A percentile compares a stretch with the other conserved stretches of the same genome.
phyloP scores from a whole-genome alignment of 1,284 basidiomycete genomes.

The Cerioporus squamosus region DNA sequence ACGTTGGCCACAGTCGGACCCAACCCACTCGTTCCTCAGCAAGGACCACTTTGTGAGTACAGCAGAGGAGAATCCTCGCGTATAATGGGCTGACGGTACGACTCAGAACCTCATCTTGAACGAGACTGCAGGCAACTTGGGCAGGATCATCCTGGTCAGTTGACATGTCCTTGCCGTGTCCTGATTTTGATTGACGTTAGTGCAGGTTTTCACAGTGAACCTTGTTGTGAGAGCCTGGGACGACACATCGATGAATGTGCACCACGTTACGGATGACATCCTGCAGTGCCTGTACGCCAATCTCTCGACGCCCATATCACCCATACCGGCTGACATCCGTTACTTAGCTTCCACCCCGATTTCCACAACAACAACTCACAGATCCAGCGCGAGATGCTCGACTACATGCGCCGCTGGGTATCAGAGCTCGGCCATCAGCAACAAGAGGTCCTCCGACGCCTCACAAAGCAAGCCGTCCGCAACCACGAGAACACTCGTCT shows the following conservation, averaged over 20 bases:
- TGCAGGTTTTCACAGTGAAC: conserved; percentile 60
- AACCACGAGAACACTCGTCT: conserved; percentile 76
- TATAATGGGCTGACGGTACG: neutral
- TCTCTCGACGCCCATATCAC: neutral
- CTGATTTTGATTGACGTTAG: neutral
- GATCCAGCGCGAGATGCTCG: conserved; percentile 82
- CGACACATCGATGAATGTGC: conserved; percentile 63
- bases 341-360: conserved; percentile 80
- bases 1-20: conserved; percentile 63
- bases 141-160: conserved; percentile 68
- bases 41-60: conserved; percentile 78
- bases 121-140: conserved; percentile 80
- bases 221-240: conserved; percentile 87
- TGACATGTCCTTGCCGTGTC: neutral
- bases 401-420: conserved; percentile 66
- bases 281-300: conserved; percentile 70
- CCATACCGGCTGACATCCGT: neutral
- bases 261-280: conserved; percentile 68
- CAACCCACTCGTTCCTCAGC: conserved; percentile 83
- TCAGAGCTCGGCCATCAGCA: conserved; percentile 56
- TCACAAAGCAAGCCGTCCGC: conserved; percentile 69
- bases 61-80: neutral
- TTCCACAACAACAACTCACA: conserved; percentile 73
- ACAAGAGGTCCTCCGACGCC: conserved; percentile 59
- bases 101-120: conserved; percentile 73